These are phyloP conservation scores for Lipomyces kockii DNA, from an alignment of 805 yeast species.

Conservation along the genomic window DNA sequence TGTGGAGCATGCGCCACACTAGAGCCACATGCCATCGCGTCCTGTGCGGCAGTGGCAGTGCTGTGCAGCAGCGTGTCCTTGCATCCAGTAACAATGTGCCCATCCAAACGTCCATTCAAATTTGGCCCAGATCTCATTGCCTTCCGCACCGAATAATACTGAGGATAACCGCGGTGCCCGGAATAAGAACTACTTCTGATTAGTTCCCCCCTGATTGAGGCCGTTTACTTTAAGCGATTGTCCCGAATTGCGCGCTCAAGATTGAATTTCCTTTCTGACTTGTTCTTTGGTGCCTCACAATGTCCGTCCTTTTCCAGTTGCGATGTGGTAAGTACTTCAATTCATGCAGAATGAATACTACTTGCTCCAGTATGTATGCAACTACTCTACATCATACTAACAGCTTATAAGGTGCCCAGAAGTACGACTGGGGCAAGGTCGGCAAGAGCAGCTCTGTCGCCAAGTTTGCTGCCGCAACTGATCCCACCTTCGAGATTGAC, in stretches of 20 bases:
- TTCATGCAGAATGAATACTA: background rate
- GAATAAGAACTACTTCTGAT: background rate
- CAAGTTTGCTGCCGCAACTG: slow-evolving; percentile 73
- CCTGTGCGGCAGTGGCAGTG: too few relatives aligned
- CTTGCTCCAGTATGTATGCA: background rate
- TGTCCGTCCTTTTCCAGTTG: slow-evolving; percentile 1
- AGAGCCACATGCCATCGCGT: too few relatives aligned
- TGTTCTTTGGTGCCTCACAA: background rate
- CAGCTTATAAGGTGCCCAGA: slow-evolving; percentile 27
- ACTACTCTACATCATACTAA: background rate
- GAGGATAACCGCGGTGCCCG: too few relatives aligned
- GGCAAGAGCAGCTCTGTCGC: slow-evolving; percentile 90
- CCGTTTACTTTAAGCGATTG: background rate
- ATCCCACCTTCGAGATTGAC: slow-evolving; percentile 64
- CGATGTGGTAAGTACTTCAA: background rate
- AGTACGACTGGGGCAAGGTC: slow-evolving; percentile 55
- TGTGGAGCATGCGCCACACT: too few relatives aligned
- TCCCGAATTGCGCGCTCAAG: background rate
- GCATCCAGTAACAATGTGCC: too few relatives aligned
- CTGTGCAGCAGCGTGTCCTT: too few relatives aligned
- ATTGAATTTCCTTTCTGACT: background rate
- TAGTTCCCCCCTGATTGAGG: background rate
- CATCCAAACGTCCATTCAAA: background rate
- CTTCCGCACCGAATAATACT: background rate
- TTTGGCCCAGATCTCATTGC: background rate